A percentile compares a stretch with the other conserved stretches of the same genome.
Evolutionary conservation across 148 eudicot species (phyloP).

Genomic region (Cornus controversa): DNA sequence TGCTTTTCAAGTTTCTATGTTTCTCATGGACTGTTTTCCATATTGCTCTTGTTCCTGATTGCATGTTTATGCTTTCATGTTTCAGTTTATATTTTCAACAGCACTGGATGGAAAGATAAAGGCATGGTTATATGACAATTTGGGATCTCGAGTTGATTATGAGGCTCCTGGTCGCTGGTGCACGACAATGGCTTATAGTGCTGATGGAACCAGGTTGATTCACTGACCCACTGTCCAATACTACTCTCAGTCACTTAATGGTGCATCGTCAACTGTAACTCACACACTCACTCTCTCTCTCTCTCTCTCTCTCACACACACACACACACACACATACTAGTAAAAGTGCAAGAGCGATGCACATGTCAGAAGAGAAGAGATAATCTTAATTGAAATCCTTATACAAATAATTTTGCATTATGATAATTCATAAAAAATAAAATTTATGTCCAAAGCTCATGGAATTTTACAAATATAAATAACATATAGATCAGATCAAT

Average conservation of each 20-base stretch:
- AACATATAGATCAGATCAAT: no score
- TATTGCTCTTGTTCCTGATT: slow-evolving; percentile 3
- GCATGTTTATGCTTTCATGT: slow-evolving; percentile 16
- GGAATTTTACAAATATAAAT: no score
- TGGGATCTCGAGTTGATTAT: slow-evolving; percentile 81
- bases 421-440: no score
- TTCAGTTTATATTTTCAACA: slow-evolving; percentile 84
- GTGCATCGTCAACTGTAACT: slow-evolving; percentile 3
- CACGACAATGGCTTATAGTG: slow-evolving; percentile 90
- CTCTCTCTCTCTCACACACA: no score
- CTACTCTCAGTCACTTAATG: background rate
- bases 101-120: slow-evolving; percentile 89
- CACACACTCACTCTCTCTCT: no score
- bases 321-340: no score
- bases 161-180: slow-evolving; percentile 92
- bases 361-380: no score
- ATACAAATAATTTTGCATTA: no score
- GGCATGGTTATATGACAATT: slow-evolving; percentile 89
- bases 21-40: background rate
- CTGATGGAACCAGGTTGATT: slow-evolving; percentile 80
- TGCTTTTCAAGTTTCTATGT: background rate
- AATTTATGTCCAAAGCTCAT: no score
- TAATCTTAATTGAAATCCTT: no score
- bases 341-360: no score
- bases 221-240: slow-evolving; percentile 7